Evolutionary conservation across 164 flowering plant genomes (phyloP).

Genomic region (Sedum album): DNA sequence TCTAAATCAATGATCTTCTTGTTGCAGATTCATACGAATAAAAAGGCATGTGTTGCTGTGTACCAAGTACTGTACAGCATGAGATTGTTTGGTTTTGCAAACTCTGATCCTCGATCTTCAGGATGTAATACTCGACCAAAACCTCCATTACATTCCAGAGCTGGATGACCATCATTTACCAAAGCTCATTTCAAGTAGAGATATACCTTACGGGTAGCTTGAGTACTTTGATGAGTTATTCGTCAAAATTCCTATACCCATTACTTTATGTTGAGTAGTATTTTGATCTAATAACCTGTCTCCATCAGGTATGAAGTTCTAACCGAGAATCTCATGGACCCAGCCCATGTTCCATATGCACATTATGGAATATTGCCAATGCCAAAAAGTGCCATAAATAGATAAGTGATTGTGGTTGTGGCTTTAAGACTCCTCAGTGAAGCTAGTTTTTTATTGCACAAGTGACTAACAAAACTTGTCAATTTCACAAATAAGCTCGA

Average conservation of each 20-base stretch:
- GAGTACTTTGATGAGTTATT: neutral
- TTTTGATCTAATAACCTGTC: neutral
- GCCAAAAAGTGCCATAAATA: slow-evolving; percentile 22
- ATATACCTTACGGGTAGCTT: slow-evolving; percentile 71
- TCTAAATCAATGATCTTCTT: neutral
- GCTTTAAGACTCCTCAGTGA: neutral
- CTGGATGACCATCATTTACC: slow-evolving; percentile 77
- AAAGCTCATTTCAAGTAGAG: slow-evolving; percentile 46
- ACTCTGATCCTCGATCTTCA: slow-evolving; percentile 48
- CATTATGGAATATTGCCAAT: slow-evolving; percentile 66
- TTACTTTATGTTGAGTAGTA: neutral
- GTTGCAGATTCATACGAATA: slow-evolving; percentile 63
- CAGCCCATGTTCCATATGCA: slow-evolving; percentile 90
- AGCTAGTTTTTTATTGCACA: neutral
- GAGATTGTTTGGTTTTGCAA: slow-evolving; percentile 92
- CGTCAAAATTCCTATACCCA: neutral
- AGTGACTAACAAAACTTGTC: neutral
- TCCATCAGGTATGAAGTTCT: slow-evolving; percentile 77
- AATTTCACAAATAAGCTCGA: slow-evolving; percentile 45
- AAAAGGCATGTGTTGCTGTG: slow-evolving; percentile 72
- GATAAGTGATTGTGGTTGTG: slow-evolving; percentile 24
- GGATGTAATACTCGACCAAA: slow-evolving; percentile 41
- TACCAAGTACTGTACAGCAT: slow-evolving; percentile 47
- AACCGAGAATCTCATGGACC: slow-evolving; percentile 93
- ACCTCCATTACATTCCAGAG: slow-evolving; percentile 68